Evolutionary conservation across 2,329 filamentous ascomycete genomes (phyloP).

Genomic region (Emydomyces testavorans): DNA sequence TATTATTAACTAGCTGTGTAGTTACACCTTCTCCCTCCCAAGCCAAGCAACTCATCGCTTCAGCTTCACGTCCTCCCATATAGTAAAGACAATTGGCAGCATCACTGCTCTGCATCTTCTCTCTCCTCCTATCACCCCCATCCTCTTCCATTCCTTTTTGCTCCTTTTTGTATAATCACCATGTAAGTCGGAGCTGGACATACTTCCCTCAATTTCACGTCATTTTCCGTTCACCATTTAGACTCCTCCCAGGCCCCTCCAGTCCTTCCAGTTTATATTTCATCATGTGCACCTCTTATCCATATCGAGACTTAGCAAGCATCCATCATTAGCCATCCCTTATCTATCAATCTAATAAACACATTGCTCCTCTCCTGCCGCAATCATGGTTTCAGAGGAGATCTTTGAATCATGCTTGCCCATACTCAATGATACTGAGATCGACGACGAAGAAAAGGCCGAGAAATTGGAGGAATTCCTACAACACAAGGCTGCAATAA

Average conservation of each 20-base stretch:
- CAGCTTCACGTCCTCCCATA: slow-evolving; percentile 4
- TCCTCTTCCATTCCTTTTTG: slow-evolving; percentile 1
- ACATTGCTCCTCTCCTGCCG: slow-evolving; percentile 12
- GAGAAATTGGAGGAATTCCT: slow-evolving; percentile 82
- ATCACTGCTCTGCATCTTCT: neutral
- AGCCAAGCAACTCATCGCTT: neutral
- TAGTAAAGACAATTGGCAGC: neutral
- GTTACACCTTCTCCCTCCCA: neutral
- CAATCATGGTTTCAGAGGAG: slow-evolving; percentile 78
- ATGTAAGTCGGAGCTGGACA: slow-evolving; percentile 7
- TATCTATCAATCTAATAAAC: neutral
- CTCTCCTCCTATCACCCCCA: neutral
- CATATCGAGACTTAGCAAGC: slow-evolving; percentile 1
- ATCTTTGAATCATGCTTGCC: slow-evolving; percentile 85
- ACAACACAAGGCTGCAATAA: slow-evolving; percentile 62
- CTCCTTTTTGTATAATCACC: neutral
- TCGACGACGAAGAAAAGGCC: slow-evolving; percentile 92
- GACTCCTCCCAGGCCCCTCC: neutral
- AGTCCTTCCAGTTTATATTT: neutral
- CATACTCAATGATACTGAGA: slow-evolving; percentile 65
- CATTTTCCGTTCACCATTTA: neutral
- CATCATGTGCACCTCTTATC: neutral
- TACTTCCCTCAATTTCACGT: neutral
- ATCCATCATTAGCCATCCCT: neutral
- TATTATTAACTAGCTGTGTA: too few relatives aligned